phyloP scores from a whole-genome alignment of 1,284 basidiomycete genomes.

The Malassezia furfur region DNA sequence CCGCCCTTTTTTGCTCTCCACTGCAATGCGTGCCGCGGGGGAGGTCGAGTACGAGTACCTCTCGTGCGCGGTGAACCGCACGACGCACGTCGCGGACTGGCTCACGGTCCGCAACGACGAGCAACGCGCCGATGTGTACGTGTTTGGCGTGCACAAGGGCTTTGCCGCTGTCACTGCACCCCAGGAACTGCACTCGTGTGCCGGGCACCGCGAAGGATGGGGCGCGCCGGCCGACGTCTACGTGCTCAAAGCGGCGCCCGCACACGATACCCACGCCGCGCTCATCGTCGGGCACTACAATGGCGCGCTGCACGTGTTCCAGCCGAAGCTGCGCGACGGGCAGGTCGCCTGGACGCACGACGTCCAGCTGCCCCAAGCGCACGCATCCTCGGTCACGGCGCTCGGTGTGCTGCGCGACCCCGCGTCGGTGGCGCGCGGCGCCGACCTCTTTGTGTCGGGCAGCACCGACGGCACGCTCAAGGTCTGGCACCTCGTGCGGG shows the following conservation, averaged over 20 bases:
- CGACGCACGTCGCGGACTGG: conserved; percentile 38
- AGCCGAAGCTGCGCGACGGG: neutral
- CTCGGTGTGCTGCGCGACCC: conserved; percentile 25
- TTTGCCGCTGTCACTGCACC: conserved; percentile 16
- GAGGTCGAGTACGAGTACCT: conserved; percentile 28
- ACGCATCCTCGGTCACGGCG: conserved; percentile 25
- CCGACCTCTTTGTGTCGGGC: conserved; percentile 27
- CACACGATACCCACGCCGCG: neutral
- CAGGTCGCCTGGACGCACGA: neutral
- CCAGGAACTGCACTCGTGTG: neutral
- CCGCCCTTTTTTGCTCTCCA: neutral
- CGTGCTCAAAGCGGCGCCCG: conserved; percentile 7
- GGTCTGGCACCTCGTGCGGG: conserved; percentile 21
- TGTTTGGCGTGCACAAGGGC: conserved; percentile 34
- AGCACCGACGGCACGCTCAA: conserved; percentile 30
- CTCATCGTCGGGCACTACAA: conserved; percentile 27
- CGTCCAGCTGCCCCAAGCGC: conserved; percentile 18
- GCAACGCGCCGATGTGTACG: conserved; percentile 15
- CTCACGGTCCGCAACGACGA: conserved; percentile 11
- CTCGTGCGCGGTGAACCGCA: conserved; percentile 37
- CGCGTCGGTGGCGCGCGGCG: neutral
- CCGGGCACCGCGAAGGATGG: neutral
- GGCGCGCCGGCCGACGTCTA: neutral
- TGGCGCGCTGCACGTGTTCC: conserved; percentile 25
- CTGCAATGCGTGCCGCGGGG: neutral